Base-by-base conservation (phyloP, 208 protist species). In the Leishmania martiniquensis region DNA sequence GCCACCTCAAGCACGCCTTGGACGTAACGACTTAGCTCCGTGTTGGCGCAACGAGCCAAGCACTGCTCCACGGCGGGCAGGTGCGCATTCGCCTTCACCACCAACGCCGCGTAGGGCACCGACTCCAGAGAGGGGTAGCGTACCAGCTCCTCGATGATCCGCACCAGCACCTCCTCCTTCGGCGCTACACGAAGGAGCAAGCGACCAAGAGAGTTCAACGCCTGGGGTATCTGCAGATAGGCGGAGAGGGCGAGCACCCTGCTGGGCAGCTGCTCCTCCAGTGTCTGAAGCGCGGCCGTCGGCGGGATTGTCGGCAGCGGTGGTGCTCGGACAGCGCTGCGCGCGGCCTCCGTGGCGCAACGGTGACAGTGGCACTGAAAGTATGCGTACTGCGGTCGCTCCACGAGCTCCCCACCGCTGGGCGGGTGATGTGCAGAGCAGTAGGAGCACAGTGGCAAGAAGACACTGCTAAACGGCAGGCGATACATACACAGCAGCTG, bases 201-300 rank as follows among this genome's bases (percentile, higher is more conserved):
- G 13, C 89, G 88, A n/a, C 93, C 91, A 9, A 95, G 82, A 0
- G 82, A 77, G 71, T 95, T 94, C 60, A 91, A 79, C 12, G 93
- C 84, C 17, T 68, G 72, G 34, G 76, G 77, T 10, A 66, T 75
- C 63, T 81, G 73, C 78, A 84, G 51, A 9, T 81, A 75, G 49
- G 59, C 55, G 42, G 80, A 55, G 37, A 85, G 67, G 10, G 47
- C 10, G 34, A 82, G 62, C 73, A 82, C 52, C 39, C 66, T 69
- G 13, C 42, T 59, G 6, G 78, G 80, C 62, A 88, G 80, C 44
- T 83, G 78, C 44, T 80, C 71, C 57, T 81, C 68, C 77, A 95
- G 78, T 49, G 72, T n/a, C 25, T 76, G 67, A 45, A 90, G 75
- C 9, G 88, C 86, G 4, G 71, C 55, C 4, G 89, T 92, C 37